phyloP scores from a whole-genome alignment of 495 filamentous ascomycete species.

The Staphylotrichum tortipilum region DNA sequence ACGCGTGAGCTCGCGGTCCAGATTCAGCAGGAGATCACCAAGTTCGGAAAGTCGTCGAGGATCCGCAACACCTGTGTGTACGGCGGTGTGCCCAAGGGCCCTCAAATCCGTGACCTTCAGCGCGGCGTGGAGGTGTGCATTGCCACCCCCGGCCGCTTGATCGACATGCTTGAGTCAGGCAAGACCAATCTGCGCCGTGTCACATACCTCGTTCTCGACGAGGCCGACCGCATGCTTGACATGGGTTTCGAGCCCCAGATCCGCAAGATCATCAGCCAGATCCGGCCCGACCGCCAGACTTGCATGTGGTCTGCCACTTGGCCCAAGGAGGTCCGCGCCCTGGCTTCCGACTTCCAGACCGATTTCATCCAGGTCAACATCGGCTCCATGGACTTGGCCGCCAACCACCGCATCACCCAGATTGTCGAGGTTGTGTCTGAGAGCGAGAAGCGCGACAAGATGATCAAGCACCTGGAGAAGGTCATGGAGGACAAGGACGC shows the following conservation, averaged over 20 bases:
- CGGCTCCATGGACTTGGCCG: slow-evolving; percentile 90
- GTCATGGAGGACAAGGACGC: slow-evolving; percentile 85
- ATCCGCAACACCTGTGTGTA: slow-evolving; percentile 99
- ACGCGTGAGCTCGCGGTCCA: slow-evolving; percentile 97
- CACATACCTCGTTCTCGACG: slow-evolving; percentile 85
- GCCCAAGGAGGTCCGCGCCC: slow-evolving; percentile 96
- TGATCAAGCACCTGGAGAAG: slow-evolving; percentile 96
- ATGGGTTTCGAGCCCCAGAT: slow-evolving; percentile 89
- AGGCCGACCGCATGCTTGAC: slow-evolving; percentile 85
- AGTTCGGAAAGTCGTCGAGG: slow-evolving; percentile 95
- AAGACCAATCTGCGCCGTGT: slow-evolving; percentile 98
- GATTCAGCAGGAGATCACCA: slow-evolving; percentile 90
- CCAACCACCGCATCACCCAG: slow-evolving; percentile 97
- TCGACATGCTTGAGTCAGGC: slow-evolving; percentile 95
- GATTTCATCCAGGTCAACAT: slow-evolving; percentile 99
- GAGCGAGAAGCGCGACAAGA: slow-evolving; percentile 93
- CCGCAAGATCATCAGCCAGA: slow-evolving; percentile 93
- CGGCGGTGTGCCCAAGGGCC: slow-evolving; percentile 94
- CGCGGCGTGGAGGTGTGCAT: slow-evolving; percentile 86
- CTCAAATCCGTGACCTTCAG: slow-evolving; percentile 88
- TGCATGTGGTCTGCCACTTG: slow-evolving; percentile 99
- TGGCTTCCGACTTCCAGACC: slow-evolving; percentile 89
- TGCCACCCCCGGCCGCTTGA: slow-evolving; percentile 92
- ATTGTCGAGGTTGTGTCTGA: slow-evolving; percentile 93
- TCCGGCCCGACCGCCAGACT: slow-evolving; percentile 96